These are phyloP conservation scores for Mayamaea pseudoterrestris DNA, from an alignment of 108 stramenopile genomes.

Conservation along the genomic window DNA sequence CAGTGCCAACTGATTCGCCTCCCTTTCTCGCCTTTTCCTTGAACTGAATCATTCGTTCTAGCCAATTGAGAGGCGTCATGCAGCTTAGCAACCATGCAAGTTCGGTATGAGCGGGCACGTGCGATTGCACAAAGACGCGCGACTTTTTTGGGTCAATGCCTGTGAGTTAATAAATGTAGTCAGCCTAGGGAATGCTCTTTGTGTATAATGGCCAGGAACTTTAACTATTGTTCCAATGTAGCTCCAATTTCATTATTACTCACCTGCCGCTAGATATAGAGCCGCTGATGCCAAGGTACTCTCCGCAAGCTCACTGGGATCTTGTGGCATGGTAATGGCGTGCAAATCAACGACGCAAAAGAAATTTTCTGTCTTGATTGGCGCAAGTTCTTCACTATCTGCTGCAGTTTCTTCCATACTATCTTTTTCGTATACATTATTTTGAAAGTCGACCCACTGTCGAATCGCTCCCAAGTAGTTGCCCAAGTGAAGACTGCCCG, in stretches of 20 bases:
- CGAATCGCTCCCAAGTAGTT: slow-evolving; percentile 97
- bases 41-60: slow-evolving; percentile 99
- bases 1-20: slow-evolving; percentile 82
- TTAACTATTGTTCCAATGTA: too few relatives aligned
- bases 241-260: slow-evolving; percentile 4
- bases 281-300: slow-evolving; percentile 71
- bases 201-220: too few relatives aligned
- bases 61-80: slow-evolving; percentile 94
- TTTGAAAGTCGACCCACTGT: slow-evolving; percentile 94
- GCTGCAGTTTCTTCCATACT: too few relatives aligned
- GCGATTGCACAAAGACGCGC: slow-evolving; percentile 90
- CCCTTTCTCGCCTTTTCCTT: slow-evolving; percentile 95
- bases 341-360: slow-evolving; percentile 99
- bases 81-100: slow-evolving; percentile 97
- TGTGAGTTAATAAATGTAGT: slow-evolving; percentile 6
- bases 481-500: slow-evolving; percentile 93
- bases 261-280: slow-evolving; percentile 84
- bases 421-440: slow-evolving; percentile 38
- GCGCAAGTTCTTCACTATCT: slow-evolving; percentile 39
- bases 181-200: too few relatives aligned
- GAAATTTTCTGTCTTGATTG: slow-evolving; percentile 72
- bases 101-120: slow-evolving; percentile 94
- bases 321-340: slow-evolving; percentile 96
- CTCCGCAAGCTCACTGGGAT: slow-evolving; percentile 79
- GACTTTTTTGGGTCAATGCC: slow-evolving; percentile 87